Evolutionary conservation across 1,284 basidiomycete species (phyloP).

Genomic region (Boletellus deceptivus): DNA sequence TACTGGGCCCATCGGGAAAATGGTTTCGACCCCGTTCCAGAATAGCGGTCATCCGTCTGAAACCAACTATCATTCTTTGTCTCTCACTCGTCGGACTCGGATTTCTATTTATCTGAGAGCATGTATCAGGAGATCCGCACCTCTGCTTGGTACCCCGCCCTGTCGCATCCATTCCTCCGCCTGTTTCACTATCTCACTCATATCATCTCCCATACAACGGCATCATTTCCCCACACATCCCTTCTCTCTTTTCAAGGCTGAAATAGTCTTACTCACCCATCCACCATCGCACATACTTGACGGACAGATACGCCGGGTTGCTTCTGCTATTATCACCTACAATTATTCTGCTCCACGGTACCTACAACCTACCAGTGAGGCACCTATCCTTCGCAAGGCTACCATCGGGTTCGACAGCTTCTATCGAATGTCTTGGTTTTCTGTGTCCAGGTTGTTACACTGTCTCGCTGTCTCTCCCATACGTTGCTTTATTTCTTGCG

Average conservation of each 20-base stretch:
- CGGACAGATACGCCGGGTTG: constrained; percentile 19
- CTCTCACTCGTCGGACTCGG: constrained; percentile 31
- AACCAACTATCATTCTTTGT: constrained; percentile 15
- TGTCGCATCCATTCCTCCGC: constrained; percentile 23
- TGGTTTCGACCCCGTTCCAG: constrained; percentile 22
- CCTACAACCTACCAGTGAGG: constrained; percentile 10
- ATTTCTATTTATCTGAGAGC: constrained; percentile 35
- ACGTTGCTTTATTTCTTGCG: constrained; percentile 25
- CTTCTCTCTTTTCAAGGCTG: constrained; percentile 18
- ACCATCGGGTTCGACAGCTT: constrained; percentile 19
- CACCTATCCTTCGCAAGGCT: constrained; percentile 11
- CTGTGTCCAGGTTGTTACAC: constrained; percentile 24
- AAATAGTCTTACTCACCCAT: constrained; percentile 14
- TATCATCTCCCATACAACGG: constrained; percentile 29
- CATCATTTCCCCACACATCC: constrained; percentile 30
- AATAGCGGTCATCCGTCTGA: constrained; percentile 16
- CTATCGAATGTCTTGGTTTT: constrained; percentile 19
- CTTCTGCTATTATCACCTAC: constrained; percentile 11
- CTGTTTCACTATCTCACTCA: constrained; percentile 27
- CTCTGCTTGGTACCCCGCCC: constrained; percentile 25
- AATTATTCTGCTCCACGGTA: constrained; percentile 17
- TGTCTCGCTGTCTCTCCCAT: constrained; percentile 18
- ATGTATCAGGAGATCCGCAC: constrained; percentile 28
- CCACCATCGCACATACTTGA: constrained; percentile 19
- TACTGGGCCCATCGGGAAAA: constrained; percentile 19